Evolutionary conservation across 2,329 filamentous ascomycete genomes (phyloP), one percentile per base, ranked within the genome.

Genomic region (Blastomyces parvus): DNA sequence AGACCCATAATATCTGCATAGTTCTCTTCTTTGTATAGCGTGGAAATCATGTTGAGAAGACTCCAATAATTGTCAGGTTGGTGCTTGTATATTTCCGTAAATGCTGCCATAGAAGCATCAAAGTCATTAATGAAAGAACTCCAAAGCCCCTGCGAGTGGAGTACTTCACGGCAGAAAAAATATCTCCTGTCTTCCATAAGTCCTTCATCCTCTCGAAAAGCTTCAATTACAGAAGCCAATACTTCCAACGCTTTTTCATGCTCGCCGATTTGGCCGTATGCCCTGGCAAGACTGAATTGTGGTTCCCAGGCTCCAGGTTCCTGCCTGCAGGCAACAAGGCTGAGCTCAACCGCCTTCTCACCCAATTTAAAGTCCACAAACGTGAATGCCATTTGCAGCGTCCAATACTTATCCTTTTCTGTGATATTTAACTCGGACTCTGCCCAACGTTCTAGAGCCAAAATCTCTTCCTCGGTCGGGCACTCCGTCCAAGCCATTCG

Each of bases 281-380:
- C 62, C 30, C 65, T 64, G 3, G 69, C 66, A 8, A 71, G 66
- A 40, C 66, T 64, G 22, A 64, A 68, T 1, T 66, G 67, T 3
- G 69, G 67, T 48, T 68, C 66, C 69, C 69, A 72, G 48, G 69
- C 68, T 0, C 25, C 58, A 1, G 65, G 17, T 44, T 64, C 61
- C 7, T 64, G 56, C 3, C 64, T 57, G 5, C 70, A 62, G 17
- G 69, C 67, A 27, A 53, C 59, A 2, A 66, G 68, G 55, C 69
- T 69, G 56, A 67, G 64, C 13, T 65, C 64, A 46, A 70, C 65
- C 1, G 67, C 64, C 57, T 71, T 64, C 3, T 59, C 44, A 8
- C 60, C 38, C 44, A 65, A 64, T 27, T 44, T 36, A 56, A 66
- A 69, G 13, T 59, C 55, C 14, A 66, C 57, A 19, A 70, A 59